phyloP scores from a whole-genome alignment of 331 rosid genomes.

The Arachis monticola region DNA sequence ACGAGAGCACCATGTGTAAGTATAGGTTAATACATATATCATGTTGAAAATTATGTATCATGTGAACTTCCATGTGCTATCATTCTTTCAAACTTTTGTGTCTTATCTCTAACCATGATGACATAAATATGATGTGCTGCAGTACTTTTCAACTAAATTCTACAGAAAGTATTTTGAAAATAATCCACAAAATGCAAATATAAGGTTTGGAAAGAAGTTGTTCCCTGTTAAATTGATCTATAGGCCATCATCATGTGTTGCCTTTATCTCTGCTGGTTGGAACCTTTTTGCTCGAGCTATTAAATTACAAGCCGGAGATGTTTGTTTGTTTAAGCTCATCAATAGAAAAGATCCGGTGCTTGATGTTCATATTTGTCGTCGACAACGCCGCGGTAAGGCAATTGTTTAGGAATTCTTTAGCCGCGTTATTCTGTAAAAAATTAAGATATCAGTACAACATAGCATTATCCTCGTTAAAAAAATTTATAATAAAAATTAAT shows the following conservation, averaged over 20 bases:
- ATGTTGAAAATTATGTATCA: not conserved
- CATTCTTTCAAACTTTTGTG: not conserved
- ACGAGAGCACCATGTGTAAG: not conserved
- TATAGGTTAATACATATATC: not conserved
- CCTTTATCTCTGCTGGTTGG: not conserved
- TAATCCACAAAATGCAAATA: not conserved
- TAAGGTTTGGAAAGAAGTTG: not conserved
- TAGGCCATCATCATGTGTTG: not conserved
- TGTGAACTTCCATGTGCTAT: not conserved
- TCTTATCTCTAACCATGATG: not conserved
- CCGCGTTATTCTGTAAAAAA: too few relatives aligned
- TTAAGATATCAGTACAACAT: too few relatives aligned
- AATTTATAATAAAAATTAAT: too few relatives aligned
- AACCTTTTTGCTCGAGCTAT: constrained; percentile 4
- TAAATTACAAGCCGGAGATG: constrained; percentile 25
- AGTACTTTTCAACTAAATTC: not conserved
- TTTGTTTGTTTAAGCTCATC: not conserved
- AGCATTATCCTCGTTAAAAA: too few relatives aligned
- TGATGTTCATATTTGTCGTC: not conserved
- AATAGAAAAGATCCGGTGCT: not conserved
- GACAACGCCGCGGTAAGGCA: not conserved
- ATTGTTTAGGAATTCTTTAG: too few relatives aligned
- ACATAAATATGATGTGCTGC: not conserved
- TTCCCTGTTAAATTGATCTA: constrained; percentile 21
- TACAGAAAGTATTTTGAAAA: not conserved